Conservation (phyloP, 2,329 filamentous ascomycete genomes). For the Berkeleyomyces rouxiae region DNA sequence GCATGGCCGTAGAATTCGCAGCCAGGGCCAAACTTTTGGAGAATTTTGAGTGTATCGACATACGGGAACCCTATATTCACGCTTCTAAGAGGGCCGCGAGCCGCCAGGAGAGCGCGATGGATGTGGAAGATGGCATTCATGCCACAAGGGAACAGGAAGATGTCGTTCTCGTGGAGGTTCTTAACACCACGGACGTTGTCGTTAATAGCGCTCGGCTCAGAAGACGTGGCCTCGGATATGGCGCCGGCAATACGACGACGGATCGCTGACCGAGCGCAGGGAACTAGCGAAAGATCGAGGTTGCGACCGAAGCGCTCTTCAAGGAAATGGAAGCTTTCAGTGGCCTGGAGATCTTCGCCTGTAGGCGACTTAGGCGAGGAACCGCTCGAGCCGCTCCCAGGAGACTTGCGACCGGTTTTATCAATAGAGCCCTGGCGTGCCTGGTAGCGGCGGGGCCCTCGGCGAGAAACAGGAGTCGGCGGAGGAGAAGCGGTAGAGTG, state of each 20-base stretch:
- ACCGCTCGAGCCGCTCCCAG: conserved; percentile 4
- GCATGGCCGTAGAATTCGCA: conserved; percentile 77
- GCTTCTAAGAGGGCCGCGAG: conserved; percentile 51
- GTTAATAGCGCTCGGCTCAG: conserved; percentile 13
- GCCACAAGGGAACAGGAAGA: conserved; percentile 74
- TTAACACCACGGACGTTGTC: conserved; percentile 37
- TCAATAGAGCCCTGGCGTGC: conserved; percentile 7
- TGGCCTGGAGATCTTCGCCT: conserved; percentile 16
- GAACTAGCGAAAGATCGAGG: conserved; percentile 60
- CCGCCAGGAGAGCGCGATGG: conserved; percentile 55
- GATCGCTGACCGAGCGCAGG: conserved; percentile 73
- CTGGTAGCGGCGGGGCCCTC: conserved; percentile 24
- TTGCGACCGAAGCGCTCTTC: conserved; percentile 93
- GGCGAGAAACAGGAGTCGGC: conserved; percentile 20
- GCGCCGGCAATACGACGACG: conserved; percentile 77
- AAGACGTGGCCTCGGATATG: conserved; percentile 42
- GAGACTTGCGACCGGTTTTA: conserved; percentile 1
- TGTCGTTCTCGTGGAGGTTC: conserved; percentile 65
- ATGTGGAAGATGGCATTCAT: conserved; percentile 94
- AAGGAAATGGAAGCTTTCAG: conserved; percentile 66
- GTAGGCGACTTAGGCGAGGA: conserved; percentile 15
- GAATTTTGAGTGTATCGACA: conserved; percentile 85
- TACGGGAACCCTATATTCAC: conserved; percentile 96
- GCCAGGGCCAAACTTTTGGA: conserved; percentile 86
- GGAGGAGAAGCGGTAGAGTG: conserved; percentile 15